Evolutionary conservation across 331 rosid genomes (phyloP), one percentile per base, ranked within the genome.

Genomic region (Acacia pycnantha): DNA sequence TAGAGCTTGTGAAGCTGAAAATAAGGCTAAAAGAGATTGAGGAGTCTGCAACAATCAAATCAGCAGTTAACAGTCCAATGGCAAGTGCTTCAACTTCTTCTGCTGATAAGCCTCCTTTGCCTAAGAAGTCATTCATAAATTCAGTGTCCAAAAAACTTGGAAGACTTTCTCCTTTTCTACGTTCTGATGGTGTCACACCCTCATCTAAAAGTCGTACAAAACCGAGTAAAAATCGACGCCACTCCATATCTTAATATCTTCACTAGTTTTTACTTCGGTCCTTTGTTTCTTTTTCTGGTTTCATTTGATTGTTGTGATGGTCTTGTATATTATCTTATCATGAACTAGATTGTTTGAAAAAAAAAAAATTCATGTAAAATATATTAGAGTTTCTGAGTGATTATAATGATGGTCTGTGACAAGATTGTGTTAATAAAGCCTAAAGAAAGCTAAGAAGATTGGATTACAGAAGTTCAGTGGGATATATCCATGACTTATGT

Each of bases 61-160:
- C 90, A 79, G 50, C 89, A 22, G 37, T 29, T 14, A 86, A 85
- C 70, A 95, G 92, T 83, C 93, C 98, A 33, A 27, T 70, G 18
- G 48, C 71, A 65, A 77, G 12, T 76, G 74, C 66, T 64, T 56
- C 84, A 65, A 81, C 79, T 71, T 84, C 89, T 27, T 84, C 89
- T 33, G 80, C 87, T 68, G 84, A 85, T 76, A 93, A 88, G 74
- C 98, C 97, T 85, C 98, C 97, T 77, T 83, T 87, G 73, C 98
- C 92, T 40, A 82, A 88, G 73, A 96, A 81, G 82, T 93, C 97
- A 43, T 93, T 96, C 82, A 77, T 96, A 10, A 92, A 75, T 71
- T 90, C 91, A 0, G 89, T 93, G 64, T 92, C 97, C 11, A 89
- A 78, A 85, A 96, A 82, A 73, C 92, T 96, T 11, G 90, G 98